Conservation (phyloP, 2,329 filamentous ascomycete genomes). For the Pyrenochaeta sp. region DNA sequence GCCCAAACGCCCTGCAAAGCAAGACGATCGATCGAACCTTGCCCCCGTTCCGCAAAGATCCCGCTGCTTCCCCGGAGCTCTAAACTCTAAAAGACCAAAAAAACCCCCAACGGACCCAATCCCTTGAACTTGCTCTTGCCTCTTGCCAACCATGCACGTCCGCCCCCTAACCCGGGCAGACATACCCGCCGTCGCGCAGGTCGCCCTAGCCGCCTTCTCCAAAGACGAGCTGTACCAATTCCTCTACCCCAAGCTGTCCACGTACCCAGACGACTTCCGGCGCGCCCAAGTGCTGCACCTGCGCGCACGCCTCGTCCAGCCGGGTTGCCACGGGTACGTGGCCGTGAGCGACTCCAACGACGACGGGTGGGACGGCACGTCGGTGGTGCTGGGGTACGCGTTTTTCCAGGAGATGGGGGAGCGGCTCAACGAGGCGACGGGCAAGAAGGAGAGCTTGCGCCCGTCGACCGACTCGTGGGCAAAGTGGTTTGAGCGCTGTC, state of each 20-base stretch:
- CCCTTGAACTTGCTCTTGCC: too few species aligned
- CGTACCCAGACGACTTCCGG: conserved; percentile 26
- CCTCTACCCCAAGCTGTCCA: conserved; percentile 19
- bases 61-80: too few species aligned
- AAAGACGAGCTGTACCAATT: conserved; percentile 27
- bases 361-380: too few species aligned
- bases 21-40: too few species aligned
- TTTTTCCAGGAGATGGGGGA: conserved; percentile 18
- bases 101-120: too few species aligned
- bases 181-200: conserved; percentile 14
- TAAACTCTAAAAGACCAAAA: too few species aligned
- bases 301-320: conserved; percentile 17
- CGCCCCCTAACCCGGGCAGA: conserved; percentile 20
- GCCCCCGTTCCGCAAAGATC: too few species aligned
- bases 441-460: too few species aligned
- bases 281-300: conserved; percentile 18
- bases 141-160: conserved; percentile 25
- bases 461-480: too few species aligned
- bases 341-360: conserved; percentile 15
- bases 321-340: conserved; percentile 25
- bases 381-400: conserved; percentile 23
- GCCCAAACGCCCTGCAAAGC: too few species aligned
- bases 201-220: conserved; percentile 16
- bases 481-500: conserved; percentile 12
- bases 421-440: too few species aligned